Evolutionary conservation across 768 basidiomycete genomes (phyloP).

Genomic region (Heimioporus sp.): DNA sequence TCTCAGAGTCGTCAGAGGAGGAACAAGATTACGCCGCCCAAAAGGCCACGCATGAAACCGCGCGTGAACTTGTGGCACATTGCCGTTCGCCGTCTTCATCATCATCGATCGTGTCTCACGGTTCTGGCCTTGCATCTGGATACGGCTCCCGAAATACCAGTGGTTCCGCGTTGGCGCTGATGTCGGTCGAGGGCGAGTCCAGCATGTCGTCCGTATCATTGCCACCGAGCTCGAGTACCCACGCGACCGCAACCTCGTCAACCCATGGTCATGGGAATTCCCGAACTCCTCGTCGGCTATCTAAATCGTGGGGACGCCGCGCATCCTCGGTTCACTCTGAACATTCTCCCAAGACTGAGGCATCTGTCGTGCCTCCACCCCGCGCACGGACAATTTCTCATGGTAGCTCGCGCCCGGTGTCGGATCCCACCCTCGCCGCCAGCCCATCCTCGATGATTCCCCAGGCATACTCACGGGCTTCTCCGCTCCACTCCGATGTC

Average conservation of each 20-base stretch:
- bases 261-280: slow-evolving; percentile 16
- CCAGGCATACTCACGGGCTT: slow-evolving; percentile 14
- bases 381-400: slow-evolving; percentile 21
- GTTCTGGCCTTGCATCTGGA: slow-evolving; percentile 11
- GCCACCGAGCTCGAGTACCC: slow-evolving; percentile 2
- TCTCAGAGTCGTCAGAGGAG: slow-evolving; percentile 23
- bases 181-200: slow-evolving; percentile 11
- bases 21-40: background rate
- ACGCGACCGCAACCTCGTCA: slow-evolving; percentile 11
- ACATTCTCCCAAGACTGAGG: slow-evolving; percentile 2
- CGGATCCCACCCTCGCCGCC: slow-evolving; percentile 1
- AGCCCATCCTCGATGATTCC: slow-evolving; percentile 12
- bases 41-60: background rate
- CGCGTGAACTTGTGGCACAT: background rate
- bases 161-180: slow-evolving; percentile 1
- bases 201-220: slow-evolving; percentile 26
- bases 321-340: background rate
- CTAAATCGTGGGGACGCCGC: slow-evolving; percentile 12
- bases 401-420: slow-evolving; percentile 17
- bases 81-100: slow-evolving; percentile 10
- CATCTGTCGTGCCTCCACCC: slow-evolving; percentile 12
- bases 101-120: slow-evolving; percentile 17
- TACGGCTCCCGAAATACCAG: slow-evolving; percentile 16
- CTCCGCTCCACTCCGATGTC: slow-evolving; percentile 4
- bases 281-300: slow-evolving; percentile 8